Evolutionary conservation across 2,329 filamentous ascomycete species (phyloP).

Genomic region (Cercospora sesami): DNA sequence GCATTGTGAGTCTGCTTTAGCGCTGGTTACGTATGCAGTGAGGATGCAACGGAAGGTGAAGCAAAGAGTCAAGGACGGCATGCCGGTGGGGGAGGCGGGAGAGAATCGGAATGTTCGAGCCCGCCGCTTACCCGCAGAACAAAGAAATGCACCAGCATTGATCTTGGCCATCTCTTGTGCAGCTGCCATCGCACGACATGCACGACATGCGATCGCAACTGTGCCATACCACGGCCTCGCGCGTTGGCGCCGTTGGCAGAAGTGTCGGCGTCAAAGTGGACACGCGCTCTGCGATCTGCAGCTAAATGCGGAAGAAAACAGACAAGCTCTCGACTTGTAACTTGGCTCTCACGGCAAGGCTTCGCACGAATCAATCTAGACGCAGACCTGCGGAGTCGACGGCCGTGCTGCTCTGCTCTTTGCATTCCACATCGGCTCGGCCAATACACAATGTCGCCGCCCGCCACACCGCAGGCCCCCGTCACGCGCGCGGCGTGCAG

Average conservation of each 20-base stretch:
- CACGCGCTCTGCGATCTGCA: neutral
- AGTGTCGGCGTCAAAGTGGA: neutral
- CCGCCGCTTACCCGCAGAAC: neutral
- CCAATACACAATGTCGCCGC: neutral
- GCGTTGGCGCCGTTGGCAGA: neutral
- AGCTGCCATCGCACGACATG: neutral
- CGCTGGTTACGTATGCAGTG: neutral
- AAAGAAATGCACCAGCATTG: neutral
- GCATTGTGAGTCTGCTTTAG: neutral
- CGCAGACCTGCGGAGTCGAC: neutral
- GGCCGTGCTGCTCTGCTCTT: neutral
- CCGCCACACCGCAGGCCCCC: neutral
- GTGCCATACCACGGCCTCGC: neutral
- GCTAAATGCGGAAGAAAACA: neutral
- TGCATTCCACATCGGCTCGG: conserved; percentile 7
- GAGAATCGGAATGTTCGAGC: neutral
- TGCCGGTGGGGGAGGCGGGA: neutral
- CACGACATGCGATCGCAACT: neutral
- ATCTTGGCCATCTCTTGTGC: neutral
- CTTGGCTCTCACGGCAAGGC: neutral
- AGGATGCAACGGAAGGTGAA: conserved; percentile 1
- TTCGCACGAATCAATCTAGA: neutral
- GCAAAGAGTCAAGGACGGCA: neutral
- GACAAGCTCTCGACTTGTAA: neutral
- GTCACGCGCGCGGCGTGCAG: neutral